Percentiles rank a stretch among this genome's conserved stretches.
Conservation (phyloP, 768 basidiomycete species). For the Leucosporidium scottii region DNA sequence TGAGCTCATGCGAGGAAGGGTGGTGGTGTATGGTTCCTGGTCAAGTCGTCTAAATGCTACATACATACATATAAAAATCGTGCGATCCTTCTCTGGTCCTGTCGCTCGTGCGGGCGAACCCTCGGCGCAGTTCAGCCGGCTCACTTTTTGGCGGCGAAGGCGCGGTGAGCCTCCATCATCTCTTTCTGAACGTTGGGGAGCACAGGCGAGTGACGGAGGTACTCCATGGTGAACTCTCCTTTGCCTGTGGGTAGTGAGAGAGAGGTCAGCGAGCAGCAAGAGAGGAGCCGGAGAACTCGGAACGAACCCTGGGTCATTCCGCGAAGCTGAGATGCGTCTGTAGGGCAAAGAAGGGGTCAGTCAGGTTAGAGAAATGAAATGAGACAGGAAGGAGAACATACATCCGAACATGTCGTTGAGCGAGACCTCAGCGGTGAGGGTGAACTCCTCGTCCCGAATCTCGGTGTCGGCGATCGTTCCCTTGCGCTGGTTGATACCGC, state of each 20-base stretch:
- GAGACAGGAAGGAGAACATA: not conserved
- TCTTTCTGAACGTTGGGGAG: slow-evolving; percentile 64
- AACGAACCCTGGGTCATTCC: slow-evolving; percentile 73
- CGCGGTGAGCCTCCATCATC: slow-evolving; percentile 1
- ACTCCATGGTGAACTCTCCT: slow-evolving; percentile 51
- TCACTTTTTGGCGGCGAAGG: not conserved
- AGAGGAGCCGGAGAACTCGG: slow-evolving; percentile 45
- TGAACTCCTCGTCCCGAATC: slow-evolving; percentile 94
- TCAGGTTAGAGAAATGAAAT: not conserved
- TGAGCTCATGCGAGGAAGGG: too few species aligned
- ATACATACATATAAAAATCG: too few species aligned
- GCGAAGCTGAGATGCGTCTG: slow-evolving; percentile 85
- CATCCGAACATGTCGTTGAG: slow-evolving; percentile 87
- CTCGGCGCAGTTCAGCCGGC: not conserved
- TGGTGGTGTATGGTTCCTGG: too few species aligned
- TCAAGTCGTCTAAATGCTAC: too few species aligned
- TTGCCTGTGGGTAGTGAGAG: not conserved
- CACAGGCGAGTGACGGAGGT: slow-evolving; percentile 71
- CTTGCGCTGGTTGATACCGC: slow-evolving; percentile 81
- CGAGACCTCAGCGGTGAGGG: slow-evolving; percentile 79
- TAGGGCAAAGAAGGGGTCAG: slow-evolving; percentile 37
- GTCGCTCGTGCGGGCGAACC: too few species aligned
- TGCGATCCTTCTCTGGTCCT: too few species aligned
- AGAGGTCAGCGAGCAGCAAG: not conserved
- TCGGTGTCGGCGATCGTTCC: slow-evolving; percentile 95